Percentiles rank a stretch among this genome's conserved stretches.
phyloP scores from a whole-genome alignment of 768 basidiomycete species.

The Psilocybe tampanensis region DNA sequence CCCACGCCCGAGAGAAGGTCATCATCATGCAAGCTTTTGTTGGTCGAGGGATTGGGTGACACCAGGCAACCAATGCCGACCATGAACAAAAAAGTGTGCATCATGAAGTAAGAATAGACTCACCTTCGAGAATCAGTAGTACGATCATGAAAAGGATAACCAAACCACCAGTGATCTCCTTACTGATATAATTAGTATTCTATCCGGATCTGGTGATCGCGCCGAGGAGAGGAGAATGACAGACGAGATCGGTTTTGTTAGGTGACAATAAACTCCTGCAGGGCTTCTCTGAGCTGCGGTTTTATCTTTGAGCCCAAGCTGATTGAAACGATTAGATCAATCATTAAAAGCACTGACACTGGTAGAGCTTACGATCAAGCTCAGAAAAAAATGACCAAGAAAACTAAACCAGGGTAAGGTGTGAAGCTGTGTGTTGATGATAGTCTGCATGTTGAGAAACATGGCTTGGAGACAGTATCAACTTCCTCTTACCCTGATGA shows the following conservation, averaged over 20 bases:
- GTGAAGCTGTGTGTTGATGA: neutral
- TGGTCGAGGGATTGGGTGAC: neutral
- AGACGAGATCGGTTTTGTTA: neutral
- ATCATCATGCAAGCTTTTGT: neutral
- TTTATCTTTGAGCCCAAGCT: neutral
- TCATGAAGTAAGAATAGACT: neutral
- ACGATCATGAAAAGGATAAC: neutral
- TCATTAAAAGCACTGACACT: neutral
- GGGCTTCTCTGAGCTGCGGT: neutral
- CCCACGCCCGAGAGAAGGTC: neutral
- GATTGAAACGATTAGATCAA: neutral
- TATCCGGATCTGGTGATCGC: too few species aligned
- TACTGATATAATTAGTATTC: neutral
- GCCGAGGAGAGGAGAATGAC: neutral
- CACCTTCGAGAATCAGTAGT: constrained; percentile 2
- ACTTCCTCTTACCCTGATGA: neutral
- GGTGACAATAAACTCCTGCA: neutral
- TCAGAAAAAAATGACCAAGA: neutral
- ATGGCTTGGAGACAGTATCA: neutral
- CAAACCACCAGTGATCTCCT: neutral
- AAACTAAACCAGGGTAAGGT: neutral
- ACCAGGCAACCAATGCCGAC: neutral
- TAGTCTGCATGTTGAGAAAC: neutral
- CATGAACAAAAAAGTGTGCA: too few species aligned
- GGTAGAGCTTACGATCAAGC: neutral